These are phyloP conservation scores for Inga leiocalycina DNA, from an alignment of 306 rosid species.

Conservation along the genomic window DNA sequence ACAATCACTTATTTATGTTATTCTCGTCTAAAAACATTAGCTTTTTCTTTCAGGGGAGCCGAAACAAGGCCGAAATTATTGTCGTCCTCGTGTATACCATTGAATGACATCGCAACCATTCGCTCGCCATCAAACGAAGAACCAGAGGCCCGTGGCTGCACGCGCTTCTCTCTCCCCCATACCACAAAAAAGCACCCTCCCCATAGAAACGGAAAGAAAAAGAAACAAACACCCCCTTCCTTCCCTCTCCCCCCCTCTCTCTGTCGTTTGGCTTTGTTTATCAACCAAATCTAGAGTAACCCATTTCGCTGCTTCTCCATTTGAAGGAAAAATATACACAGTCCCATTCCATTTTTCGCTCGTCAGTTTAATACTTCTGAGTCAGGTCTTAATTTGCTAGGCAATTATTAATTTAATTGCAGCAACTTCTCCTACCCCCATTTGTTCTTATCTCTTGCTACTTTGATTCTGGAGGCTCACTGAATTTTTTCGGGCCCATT, in stretches of 20 bases:
- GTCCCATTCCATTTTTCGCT: slow-evolving; percentile 38
- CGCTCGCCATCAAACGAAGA: not conserved
- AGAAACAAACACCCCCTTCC: not conserved
- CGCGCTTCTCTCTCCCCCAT: slow-evolving; percentile 30
- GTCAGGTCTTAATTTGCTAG: slow-evolving; percentile 33
- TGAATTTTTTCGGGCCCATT: slow-evolving; percentile 53
- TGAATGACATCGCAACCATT: slow-evolving; percentile 6
- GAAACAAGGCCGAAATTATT: slow-evolving; percentile 1
- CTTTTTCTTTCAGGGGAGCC: not conserved
- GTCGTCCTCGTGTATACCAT: not conserved
- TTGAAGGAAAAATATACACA: slow-evolving; percentile 35
- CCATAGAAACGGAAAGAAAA: slow-evolving; percentile 33
- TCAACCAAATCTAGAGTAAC: slow-evolving; percentile 61
- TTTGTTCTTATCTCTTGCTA: slow-evolving; percentile 17
- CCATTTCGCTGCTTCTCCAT: slow-evolving; percentile 53
- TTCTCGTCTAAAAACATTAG: not conserved
- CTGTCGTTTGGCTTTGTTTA: slow-evolving; percentile 46
- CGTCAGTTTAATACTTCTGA: slow-evolving; percentile 38
- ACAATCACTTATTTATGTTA: too few species aligned
- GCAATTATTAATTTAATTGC: slow-evolving; percentile 30
- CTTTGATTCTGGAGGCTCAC: slow-evolving; percentile 31
- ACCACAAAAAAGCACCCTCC: slow-evolving; percentile 8
- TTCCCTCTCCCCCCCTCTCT: not conserved
- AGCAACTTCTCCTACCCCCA: slow-evolving; percentile 6
- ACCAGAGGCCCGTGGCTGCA: slow-evolving; percentile 18